Evolutionary conservation across 441 rosid species (phyloP).

Genomic region (Gossypium aridum): DNA sequence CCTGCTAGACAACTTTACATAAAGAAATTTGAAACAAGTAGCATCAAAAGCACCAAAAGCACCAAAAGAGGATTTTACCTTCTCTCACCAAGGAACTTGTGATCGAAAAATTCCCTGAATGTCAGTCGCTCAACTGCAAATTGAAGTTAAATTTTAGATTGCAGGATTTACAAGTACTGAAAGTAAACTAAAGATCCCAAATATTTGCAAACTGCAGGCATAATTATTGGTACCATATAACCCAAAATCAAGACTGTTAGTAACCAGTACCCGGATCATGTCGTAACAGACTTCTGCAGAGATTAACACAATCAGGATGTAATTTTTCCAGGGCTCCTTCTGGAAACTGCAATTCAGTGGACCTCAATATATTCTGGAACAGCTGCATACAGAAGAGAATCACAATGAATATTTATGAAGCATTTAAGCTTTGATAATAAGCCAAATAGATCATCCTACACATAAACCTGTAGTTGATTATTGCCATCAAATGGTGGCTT

Average conservation of each 20-base stretch:
- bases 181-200: neutral
- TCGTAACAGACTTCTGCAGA: slow-evolving; percentile 68
- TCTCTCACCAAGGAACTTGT: slow-evolving; percentile 52
- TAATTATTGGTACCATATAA: neutral
- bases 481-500: slow-evolving; percentile 75
- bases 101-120: slow-evolving; percentile 73
- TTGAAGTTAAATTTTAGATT: slow-evolving; percentile 11
- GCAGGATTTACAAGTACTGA: neutral
- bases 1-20: slow-evolving; percentile 10
- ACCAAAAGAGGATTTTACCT: slow-evolving; percentile 36
- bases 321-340: slow-evolving; percentile 43
- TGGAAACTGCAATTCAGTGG: slow-evolving; percentile 70
- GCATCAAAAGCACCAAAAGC: slow-evolving; percentile 6
- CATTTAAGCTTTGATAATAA: slow-evolving; percentile 12
- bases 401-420: slow-evolving; percentile 7
- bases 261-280: slow-evolving; percentile 54
- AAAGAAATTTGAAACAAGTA: neutral
- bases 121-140: slow-evolving; percentile 62
- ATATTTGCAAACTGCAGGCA: neutral
- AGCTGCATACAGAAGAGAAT: slow-evolving; percentile 43
- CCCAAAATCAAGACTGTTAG: neutral
- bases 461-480: slow-evolving; percentile 57
- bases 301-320: slow-evolving; percentile 71
- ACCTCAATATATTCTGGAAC: slow-evolving; percentile 65
- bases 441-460: neutral